These are phyloP conservation scores for Naganishia vaughanmartiniae DNA, from an alignment of 768 basidiomycete species.

Conservation along the genomic window DNA sequence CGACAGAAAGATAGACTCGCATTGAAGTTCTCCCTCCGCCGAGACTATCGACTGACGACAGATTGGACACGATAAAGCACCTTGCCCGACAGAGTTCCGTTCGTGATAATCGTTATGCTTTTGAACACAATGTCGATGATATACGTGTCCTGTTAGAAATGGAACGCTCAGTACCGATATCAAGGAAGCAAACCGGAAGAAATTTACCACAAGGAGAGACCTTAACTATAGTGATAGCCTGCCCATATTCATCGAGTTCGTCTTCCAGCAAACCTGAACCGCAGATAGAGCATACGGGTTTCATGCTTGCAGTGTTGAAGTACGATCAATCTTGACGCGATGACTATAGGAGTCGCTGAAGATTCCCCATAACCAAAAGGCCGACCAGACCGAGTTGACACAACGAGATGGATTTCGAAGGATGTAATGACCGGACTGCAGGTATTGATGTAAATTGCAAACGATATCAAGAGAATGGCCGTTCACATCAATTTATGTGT, in stretches of 20 bases:
- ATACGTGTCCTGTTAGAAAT: conserved; percentile 2
- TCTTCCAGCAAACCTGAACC: neutral
- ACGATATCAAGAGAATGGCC: neutral
- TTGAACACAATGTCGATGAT: conserved; percentile 8
- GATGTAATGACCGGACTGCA: too few species aligned
- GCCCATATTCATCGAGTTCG: conserved; percentile 6
- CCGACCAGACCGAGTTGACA: neutral
- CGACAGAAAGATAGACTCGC: conserved; percentile 3
- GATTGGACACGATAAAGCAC: conserved; percentile 5
- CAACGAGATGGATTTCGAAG: neutral
- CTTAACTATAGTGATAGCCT: neutral
- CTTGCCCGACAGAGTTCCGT: neutral
- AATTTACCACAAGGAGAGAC: conserved; percentile 13
- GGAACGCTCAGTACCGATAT: neutral
- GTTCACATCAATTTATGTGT: neutral
- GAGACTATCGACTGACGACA: conserved; percentile 6
- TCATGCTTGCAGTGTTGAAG: neutral
- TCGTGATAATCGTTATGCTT: conserved; percentile 10
- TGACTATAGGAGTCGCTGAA: neutral
- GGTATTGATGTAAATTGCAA: neutral
- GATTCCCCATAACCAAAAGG: neutral
- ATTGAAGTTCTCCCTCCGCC: conserved; percentile 10
- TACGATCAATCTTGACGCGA: neutral
- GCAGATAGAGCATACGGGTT: conserved; percentile 20
- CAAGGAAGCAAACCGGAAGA: neutral